Evolutionary conservation across 2,329 filamentous ascomycete genomes (phyloP), one percentile per base, ranked within the genome.

Genomic region (Zymoseptoria brevis): DNA sequence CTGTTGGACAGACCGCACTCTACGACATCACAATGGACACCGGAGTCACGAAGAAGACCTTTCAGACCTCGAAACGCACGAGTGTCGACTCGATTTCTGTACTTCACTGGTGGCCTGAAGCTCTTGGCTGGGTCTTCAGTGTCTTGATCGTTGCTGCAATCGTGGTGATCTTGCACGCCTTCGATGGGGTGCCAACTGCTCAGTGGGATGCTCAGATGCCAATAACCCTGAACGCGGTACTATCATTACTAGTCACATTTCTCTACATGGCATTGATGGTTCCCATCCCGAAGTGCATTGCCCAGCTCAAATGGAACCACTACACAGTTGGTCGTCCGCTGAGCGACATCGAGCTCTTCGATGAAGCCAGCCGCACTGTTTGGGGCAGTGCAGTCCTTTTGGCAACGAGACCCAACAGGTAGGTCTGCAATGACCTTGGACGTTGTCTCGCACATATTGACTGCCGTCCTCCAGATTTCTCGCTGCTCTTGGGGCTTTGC

Each of bases 271-370:
- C 19, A 2, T 45, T 49, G 5, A 45, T 48, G 53, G 29, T 55
- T 3, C 16, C 19, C 0, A 26, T 55, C 8, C 35, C 54, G 4
- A 55, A 55, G 54, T 55, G 29, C 21, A 55, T 55, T 49, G 30
- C 54, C 11, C 54, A 55, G 5, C 54, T 55, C 1, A 55, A 55
- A 48, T 55, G 54, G 54, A 55, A 55, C 22, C 54, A 55, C 21
- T 55, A 45, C 16, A 48, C 19, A 2, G 26, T 4, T 2, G 13
- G 49, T 19, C 49, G 22, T 4, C 49, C 49, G n/a, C n/a, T 50
- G 49, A 24, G 19, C 11, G 49, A 50, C 8, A 4, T 50, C n/a
- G 49, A 50, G 7, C 22, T 50, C 19, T 50, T 21, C 5, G 49
- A 50, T 50, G 49, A 50, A 50, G 49, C 49, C 9, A 50, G 49